Base-by-base conservation (phyloP, 179 eudicot genomes). In the Spergularia azorica region DNA sequence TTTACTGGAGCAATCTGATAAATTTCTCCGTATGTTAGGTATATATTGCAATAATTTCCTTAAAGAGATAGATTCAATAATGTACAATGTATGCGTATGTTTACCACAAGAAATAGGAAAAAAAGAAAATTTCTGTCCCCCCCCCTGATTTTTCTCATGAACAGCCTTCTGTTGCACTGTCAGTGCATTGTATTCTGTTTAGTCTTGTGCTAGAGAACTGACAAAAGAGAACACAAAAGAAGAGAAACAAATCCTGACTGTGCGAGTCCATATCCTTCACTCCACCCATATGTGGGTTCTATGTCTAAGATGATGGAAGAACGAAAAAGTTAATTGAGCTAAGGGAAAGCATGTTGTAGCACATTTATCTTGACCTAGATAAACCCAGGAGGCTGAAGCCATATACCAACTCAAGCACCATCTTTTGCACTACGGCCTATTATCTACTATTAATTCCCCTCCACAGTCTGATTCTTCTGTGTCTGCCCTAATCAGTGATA, bases 401-500 rank as follows among this genome's bases (percentile, higher is more conserved):
- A 36, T 70, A 61, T 63, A 43, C 74, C 62, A 43, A 67, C 41
- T 62, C 67, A 77, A 67, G 54, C 65, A 61, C 72, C 67, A 63
- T 50, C 78, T 46, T 74, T 73, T 62, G 32, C 18, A 41, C 79
- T 74, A 74, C 58, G 63, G 71, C 57, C 83, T 79, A 48, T 63
- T 81, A 78, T 80, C 84, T 86, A 82, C 83, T 70, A 51, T 62
- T 62, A 70, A 32, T 62, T 63, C 73, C 11, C 81, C 66, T 54
- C 80, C 70, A 17, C 57, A 52, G 72, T 71, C 79, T 66, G 82
- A 81, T 79, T 75, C 83, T 75, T 87, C 86, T 74, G 59, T 43
- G 43, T 84, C 92, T 74, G 82, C 77, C 58, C 15, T 83, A 56
- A 83, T 87, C 79, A 87, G 55, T 57, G 86, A 86, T 38, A 43